Evolutionary conservation across 495 filamentous ascomycete genomes (phyloP).

Genomic region (Cercophora sp.): DNA sequence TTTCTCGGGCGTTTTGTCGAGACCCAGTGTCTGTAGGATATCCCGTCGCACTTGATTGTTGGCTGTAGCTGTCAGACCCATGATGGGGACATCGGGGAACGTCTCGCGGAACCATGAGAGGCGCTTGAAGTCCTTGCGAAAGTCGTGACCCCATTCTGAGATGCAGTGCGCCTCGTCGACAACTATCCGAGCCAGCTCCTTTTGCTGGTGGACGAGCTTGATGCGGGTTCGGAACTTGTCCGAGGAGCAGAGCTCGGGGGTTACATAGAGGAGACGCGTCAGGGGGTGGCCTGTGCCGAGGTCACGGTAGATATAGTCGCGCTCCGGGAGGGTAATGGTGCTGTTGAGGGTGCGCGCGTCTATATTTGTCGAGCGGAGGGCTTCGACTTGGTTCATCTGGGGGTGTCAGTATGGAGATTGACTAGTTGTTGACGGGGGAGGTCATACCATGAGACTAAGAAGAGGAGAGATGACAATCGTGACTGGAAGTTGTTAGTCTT

Average conservation of each 20-base stretch:
- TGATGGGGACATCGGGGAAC: slow-evolving; percentile 80
- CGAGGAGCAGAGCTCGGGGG: slow-evolving; percentile 79
- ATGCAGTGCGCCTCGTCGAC: slow-evolving; percentile 98
- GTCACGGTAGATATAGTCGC: slow-evolving; percentile 67
- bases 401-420: not conserved
- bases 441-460: slow-evolving; percentile 78
- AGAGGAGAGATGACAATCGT: slow-evolving; percentile 90
- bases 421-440: not conserved
- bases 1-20: slow-evolving; percentile 48
- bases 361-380: slow-evolving; percentile 68
- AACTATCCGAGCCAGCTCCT: slow-evolving; percentile 77
- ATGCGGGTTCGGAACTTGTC: slow-evolving; percentile 74
- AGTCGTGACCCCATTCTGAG: slow-evolving; percentile 97
- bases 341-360: slow-evolving; percentile 84
- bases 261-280: slow-evolving; percentile 85
- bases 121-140: slow-evolving; percentile 84
- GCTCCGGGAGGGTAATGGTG: slow-evolving; percentile 60
- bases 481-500: slow-evolving; percentile 42
- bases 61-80: slow-evolving; percentile 87
- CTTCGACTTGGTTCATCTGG: slow-evolving; percentile 88
- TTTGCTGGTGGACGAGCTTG: slow-evolving; percentile 69
- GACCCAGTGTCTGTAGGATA: slow-evolving; percentile 67
- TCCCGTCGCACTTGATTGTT: slow-evolving; percentile 74
- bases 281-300: slow-evolving; percentile 81
- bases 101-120: slow-evolving; percentile 82